A percentile compares a stretch with the other conserved stretches of the same genome.
Conservation (phyloP, 75 land plant genomes). For the Azolla pinnata region DNA sequence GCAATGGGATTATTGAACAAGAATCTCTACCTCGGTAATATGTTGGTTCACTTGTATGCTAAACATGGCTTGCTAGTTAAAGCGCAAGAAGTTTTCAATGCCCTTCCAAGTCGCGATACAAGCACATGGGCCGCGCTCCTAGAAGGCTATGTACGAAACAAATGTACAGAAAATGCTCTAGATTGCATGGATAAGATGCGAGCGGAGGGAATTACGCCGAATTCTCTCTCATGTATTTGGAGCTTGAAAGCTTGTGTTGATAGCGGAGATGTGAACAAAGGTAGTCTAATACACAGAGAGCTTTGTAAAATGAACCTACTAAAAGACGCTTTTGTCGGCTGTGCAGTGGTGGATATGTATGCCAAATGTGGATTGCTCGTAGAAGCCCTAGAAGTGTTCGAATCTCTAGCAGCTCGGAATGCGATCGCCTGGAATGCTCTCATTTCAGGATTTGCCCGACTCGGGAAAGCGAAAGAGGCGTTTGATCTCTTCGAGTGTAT, state of each 20-base stretch:
- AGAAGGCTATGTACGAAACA: constrained; percentile 43
- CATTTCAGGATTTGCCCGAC: constrained; percentile 49
- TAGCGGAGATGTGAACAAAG: constrained; percentile 7
- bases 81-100: constrained; percentile 7
- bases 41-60: constrained; percentile 9
- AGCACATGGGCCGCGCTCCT: constrained; percentile 64
- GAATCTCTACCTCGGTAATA: constrained; percentile 4
- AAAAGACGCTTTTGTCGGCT: constrained; percentile 16
- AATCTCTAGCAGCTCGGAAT: constrained; percentile 23
- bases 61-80: constrained; percentile 6
- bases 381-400: constrained; percentile 36
- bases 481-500: constrained; percentile 27
- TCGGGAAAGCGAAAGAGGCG: constrained; percentile 30
- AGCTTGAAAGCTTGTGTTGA: constrained; percentile 33
- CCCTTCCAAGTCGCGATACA: constrained; percentile 8
- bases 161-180: constrained; percentile 33
- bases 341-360: constrained; percentile 56
- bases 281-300: constrained; percentile 9
- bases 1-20: not conserved
- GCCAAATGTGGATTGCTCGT: constrained; percentile 54
- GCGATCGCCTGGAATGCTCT: constrained; percentile 59
- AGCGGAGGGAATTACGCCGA: constrained; percentile 19
- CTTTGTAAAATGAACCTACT: not conserved
- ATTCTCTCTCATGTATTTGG: constrained; percentile 39
- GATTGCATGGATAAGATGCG: constrained; percentile 33